Base-by-base conservation (phyloP, 192 early-diverging fungal genomes). In the Funneliformis geosporum region DNA sequence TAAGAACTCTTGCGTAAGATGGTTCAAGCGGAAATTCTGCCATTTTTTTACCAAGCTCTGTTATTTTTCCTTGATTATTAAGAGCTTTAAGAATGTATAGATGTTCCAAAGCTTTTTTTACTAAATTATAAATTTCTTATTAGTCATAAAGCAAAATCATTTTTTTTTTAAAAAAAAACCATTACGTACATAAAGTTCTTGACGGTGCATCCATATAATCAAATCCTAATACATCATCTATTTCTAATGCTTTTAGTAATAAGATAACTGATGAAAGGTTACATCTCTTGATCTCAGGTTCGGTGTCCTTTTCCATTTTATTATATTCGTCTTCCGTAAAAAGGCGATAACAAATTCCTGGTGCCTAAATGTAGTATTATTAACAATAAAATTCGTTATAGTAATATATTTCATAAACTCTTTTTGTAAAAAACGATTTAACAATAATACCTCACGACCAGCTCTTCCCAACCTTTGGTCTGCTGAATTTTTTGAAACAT, bases 161-260 rank as follows among this genome's bases (percentile, higher is more conserved):
- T 5, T 11, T 4, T 50, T n/a, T 47, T 21, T 71, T 27, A 12
- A 72, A 73, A 33, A 73, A 73, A 25, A 55, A 5, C 61, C 28
- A 12, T 25, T 28, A 80, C 80, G 81, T 83, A 91, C 89, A 82
- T 25, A 89, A 88, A 6, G 85, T 87, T 61, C 93, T 87, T 0
- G 93, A 91, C 8, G 98, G 97, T 33, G 90, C 88, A 79, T 99
- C 97, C 91, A 99, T 93, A 83, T 94, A 99, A 78, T 98, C 97
- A 85, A 99, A 99, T 27, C 82, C 79, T 74, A 94, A 83, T n/a
- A 97, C 89, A 80, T 99, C 90, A 44, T 93, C 84, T 50, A 99
- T 92, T 0, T 96, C 98, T 1, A 95, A 88, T 0, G 98, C 96
- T 83, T 97, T 98, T 78, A 99, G 87, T 28, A 93, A 88, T 78